These are phyloP conservation scores for Myxozyma nipponensis DNA, from an alignment of 805 yeast genomes.

Conservation along the genomic window DNA sequence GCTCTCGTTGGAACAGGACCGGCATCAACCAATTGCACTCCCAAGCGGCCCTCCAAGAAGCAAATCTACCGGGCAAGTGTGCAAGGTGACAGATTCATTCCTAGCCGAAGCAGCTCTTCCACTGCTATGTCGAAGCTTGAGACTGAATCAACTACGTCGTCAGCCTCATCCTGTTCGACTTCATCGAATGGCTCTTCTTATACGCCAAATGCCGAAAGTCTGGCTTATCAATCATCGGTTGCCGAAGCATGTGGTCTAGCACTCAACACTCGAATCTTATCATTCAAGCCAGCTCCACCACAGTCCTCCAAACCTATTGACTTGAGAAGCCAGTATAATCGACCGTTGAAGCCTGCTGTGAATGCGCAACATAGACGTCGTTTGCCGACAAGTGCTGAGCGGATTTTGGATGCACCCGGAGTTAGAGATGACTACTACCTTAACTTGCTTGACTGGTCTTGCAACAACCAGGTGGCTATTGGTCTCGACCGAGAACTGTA, in stretches of 20 bases:
- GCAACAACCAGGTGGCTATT: slow-evolving; percentile 74
- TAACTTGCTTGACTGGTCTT: slow-evolving; percentile 84
- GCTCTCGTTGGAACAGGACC: slow-evolving; percentile 37
- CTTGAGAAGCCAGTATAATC: slow-evolving; percentile 37
- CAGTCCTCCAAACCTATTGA: slow-evolving; percentile 42
- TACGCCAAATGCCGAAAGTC: slow-evolving; percentile 4
- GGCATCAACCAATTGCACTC: slow-evolving; percentile 34
- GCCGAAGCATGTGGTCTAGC: slow-evolving; percentile 94
- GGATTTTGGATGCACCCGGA: slow-evolving; percentile 95
- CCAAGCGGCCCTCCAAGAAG: slow-evolving; percentile 29
- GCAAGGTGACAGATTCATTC: slow-evolving; percentile 57
- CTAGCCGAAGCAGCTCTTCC: slow-evolving; percentile 50
- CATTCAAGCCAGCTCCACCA: slow-evolving; percentile 80
- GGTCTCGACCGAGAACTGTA: slow-evolving; percentile 82
- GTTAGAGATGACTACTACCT: slow-evolving; percentile 87
- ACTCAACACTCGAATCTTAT: slow-evolving; percentile 74
- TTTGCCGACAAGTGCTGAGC: slow-evolving; percentile 82
- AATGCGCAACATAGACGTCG: slow-evolving; percentile 45
- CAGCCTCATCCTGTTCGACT: slow-evolving; percentile 41
- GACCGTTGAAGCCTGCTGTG: slow-evolving; percentile 36
- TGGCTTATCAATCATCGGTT: slow-evolving; percentile 45
- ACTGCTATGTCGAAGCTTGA: slow-evolving; percentile 45
- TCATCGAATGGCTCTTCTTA: neutral
- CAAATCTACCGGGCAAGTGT: slow-evolving; percentile 29
- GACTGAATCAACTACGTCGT: neutral